Evolutionary conservation across 768 basidiomycete genomes (phyloP).

Genomic region (Leccinellum rugosiceps): DNA sequence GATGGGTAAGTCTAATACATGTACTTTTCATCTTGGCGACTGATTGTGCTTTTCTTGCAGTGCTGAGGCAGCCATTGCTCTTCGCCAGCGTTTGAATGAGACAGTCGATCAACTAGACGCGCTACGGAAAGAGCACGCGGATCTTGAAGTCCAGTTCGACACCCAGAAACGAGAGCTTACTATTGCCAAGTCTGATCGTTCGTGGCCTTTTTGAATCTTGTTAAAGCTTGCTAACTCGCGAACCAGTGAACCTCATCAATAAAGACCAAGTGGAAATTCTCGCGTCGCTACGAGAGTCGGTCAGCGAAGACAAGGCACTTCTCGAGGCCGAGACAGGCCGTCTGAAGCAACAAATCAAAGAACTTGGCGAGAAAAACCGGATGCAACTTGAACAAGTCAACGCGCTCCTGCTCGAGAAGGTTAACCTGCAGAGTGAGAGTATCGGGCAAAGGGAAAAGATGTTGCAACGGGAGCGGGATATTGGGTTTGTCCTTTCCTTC

Average conservation of each 20-base stretch:
- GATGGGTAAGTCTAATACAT: slow-evolving; percentile 58
- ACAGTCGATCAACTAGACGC: slow-evolving; percentile 76
- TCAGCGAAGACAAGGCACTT: slow-evolving; percentile 80
- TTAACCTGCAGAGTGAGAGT: slow-evolving; percentile 85
- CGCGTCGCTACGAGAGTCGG: slow-evolving; percentile 78
- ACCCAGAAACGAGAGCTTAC: slow-evolving; percentile 64
- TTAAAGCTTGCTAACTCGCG: slow-evolving; percentile 2
- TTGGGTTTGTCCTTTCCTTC: slow-evolving; percentile 52
- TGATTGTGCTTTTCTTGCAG: slow-evolving; percentile 36
- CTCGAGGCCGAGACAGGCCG: slow-evolving; percentile 67
- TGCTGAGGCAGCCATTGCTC: slow-evolving; percentile 82
- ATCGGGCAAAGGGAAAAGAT: slow-evolving; percentile 85
- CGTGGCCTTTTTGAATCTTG: slow-evolving; percentile 24
- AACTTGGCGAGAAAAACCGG: slow-evolving; percentile 76
- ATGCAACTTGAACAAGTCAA: slow-evolving; percentile 92
- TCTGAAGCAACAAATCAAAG: slow-evolving; percentile 64
- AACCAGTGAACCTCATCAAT: slow-evolving; percentile 81
- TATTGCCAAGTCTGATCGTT: slow-evolving; percentile 83
- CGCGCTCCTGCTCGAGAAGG: slow-evolving; percentile 83
- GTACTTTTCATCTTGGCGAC: background rate
- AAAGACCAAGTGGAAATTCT: slow-evolving; percentile 93
- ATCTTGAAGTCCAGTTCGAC: slow-evolving; percentile 69
- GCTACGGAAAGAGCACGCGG: slow-evolving; percentile 63
- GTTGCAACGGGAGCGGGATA: slow-evolving; percentile 82
- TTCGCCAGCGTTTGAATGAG: slow-evolving; percentile 85